phyloP scores from a whole-genome alignment of 441 rosid species.

The Arabidopsis hybrid region DNA sequence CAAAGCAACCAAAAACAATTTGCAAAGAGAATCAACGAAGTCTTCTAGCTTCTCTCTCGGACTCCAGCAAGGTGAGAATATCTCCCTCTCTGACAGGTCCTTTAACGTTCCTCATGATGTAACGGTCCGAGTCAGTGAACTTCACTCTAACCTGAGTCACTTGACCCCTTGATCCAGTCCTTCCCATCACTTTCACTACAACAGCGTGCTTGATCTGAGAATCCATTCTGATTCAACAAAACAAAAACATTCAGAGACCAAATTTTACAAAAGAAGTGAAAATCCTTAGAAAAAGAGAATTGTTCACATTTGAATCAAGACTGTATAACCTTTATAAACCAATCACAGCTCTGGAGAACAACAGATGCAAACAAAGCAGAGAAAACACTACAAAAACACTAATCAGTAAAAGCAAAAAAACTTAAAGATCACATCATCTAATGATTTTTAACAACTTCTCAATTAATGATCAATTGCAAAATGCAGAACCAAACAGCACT shows the following conservation, averaged over 20 bases:
- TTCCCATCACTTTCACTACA: conserved; percentile 26
- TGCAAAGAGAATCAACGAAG: conserved; percentile 51
- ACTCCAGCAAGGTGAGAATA: conserved; percentile 78
- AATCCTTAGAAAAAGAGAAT: neutral
- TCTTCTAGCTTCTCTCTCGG: conserved; percentile 88
- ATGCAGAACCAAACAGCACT: no score
- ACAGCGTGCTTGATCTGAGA: conserved; percentile 25
- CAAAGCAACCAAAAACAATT: no score
- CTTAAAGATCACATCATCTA: neutral
- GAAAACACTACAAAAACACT: neutral
- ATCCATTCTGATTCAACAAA: conserved; percentile 15
- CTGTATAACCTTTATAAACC: neutral
- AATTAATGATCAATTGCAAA: neutral
- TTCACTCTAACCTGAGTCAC: conserved; percentile 82
- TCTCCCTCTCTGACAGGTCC: conserved; percentile 91
- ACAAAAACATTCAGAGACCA: neutral
- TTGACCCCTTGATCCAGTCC: conserved; percentile 54
- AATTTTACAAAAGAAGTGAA: neutral
- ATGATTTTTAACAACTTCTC: neutral
- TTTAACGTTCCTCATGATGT: conserved; percentile 88
- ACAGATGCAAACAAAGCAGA: neutral
- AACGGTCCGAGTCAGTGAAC: conserved; percentile 77
- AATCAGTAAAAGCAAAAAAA: neutral
- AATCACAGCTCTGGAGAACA: neutral
- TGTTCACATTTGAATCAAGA: neutral